Evolutionary conservation across 2,329 filamentous ascomycete species (phyloP), one percentile per base, ranked within the genome.

Genomic region (Neofusicoccum ribis): DNA sequence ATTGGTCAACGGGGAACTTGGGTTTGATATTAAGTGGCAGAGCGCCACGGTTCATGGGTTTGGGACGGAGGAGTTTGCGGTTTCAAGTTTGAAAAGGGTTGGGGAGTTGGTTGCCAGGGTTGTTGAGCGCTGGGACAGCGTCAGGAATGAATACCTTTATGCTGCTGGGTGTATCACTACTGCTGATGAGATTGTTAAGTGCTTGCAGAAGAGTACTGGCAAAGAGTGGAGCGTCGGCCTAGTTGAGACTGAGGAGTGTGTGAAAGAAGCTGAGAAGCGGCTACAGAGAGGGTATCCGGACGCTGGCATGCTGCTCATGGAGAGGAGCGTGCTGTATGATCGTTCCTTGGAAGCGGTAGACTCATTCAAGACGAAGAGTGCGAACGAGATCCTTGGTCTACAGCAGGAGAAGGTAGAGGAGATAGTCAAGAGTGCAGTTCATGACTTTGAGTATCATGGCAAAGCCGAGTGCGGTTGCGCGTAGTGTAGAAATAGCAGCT

Each of bases 1-100:
- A 5, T 70, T 79, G 7, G 66, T 72, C 17, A 73, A 65, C 58
- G 76, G 76, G 11, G 72, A 74, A 36, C 68, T 79, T 43, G 77
- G 77, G 12, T 72, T 79, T 50, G 76, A 79, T 23, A 50, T 80
- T 39, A 69, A 76, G 66, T 79, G 78, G 77, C 73, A 78, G 27
- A 78, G 75, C 63, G 76, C 74, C 1, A 78, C 76, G 1, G 68
- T 80, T 3, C 74, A 77, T 27, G 78, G 77, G 6, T 70, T 68
- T 1, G 77, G 76, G 8, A 69, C 70, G 3, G 76, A 78, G 64
- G 49, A 43, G 0, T 79, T 79, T 64, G 72, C 77, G 14, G 76
- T 71, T 1, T 75, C 74, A 15, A 79, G 76, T 15, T 68, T 75
- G 5, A 63, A 66, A 60, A 74, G 73, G 70, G 70, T 74, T 1